phyloP scores from a whole-genome alignment of 2,329 filamentous ascomycete species.

The Ceratocystis colombiana region DNA sequence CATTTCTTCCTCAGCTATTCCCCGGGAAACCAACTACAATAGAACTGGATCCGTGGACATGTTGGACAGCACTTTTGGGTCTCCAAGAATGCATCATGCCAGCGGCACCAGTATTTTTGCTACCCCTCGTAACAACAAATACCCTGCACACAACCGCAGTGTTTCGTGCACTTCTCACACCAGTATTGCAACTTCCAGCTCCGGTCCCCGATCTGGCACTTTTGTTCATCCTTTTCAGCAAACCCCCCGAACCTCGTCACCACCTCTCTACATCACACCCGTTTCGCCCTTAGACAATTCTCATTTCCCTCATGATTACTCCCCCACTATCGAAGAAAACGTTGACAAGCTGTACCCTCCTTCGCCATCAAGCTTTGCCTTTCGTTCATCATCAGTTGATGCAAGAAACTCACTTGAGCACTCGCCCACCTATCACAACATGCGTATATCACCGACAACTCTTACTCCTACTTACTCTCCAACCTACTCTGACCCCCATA shows the following conservation, averaged over 20 bases:
- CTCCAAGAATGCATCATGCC: constrained; percentile 18
- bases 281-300: constrained; percentile 27
- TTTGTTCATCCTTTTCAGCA: constrained; percentile 58
- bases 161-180: constrained; percentile 49
- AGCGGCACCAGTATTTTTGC: constrained; percentile 23
- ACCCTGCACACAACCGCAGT: constrained; percentile 48
- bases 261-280: constrained; percentile 40
- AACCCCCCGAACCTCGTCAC: constrained; percentile 45
- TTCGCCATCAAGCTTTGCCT: constrained; percentile 16
- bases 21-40: constrained; percentile 21
- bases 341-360: constrained; percentile 35
- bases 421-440: constrained; percentile 25
- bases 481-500: constrained; percentile 40
- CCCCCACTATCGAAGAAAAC: constrained; percentile 46
- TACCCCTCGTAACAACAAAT: constrained; percentile 30
- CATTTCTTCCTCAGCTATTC: constrained; percentile 19
- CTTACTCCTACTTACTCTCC: constrained; percentile 34
- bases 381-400: constrained; percentile 19
- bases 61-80: constrained; percentile 18
- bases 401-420: constrained; percentile 21
- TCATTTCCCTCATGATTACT: constrained; percentile 40
- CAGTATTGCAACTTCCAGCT: constrained; percentile 37
- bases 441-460: constrained; percentile 37
- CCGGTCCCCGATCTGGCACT: constrained; percentile 32
- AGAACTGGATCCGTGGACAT: constrained; percentile 9